These are phyloP conservation scores for Sutorius eximius DNA, from an alignment of 1,284 basidiomycete species.

Conservation along the genomic window DNA sequence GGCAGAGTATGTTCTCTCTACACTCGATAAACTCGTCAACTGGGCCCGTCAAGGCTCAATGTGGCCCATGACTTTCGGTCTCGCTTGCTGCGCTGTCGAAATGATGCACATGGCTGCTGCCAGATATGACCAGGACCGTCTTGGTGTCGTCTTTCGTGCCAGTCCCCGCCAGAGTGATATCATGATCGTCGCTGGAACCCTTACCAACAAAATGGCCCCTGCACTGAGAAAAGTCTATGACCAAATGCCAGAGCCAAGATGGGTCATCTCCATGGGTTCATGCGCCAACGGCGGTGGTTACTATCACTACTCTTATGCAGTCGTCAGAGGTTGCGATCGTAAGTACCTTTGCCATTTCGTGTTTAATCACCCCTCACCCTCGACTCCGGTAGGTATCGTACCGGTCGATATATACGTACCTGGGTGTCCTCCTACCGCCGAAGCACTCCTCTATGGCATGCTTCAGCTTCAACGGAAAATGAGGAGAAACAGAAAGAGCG, in stretches of 20 bases:
- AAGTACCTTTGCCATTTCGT: conserved; percentile 31
- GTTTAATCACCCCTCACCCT: not conserved
- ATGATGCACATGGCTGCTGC: conserved; percentile 99
- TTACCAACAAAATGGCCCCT: conserved; percentile 99
- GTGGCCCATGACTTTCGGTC: conserved; percentile 99
- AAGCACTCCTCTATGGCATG: conserved; percentile 93
- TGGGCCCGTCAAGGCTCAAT: conserved; percentile 98
- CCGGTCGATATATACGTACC: conserved; percentile 98
- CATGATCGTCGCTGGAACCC: conserved; percentile 99
- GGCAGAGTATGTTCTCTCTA: conserved; percentile 93
- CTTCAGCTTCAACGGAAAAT: conserved; percentile 98
- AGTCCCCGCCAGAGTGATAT: conserved; percentile 97
- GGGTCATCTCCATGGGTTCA: conserved; percentile 99
- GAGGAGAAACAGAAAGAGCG: conserved; percentile 85
- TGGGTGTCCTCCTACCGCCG: conserved; percentile 91
- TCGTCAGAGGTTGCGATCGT: conserved; percentile 99
- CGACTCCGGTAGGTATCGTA: conserved; percentile 68
- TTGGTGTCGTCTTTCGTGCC: conserved; percentile 98
- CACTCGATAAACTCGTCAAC: conserved; percentile 95
- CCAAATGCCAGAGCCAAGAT: conserved; percentile 97
- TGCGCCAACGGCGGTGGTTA: conserved; percentile 99
- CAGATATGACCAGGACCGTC: conserved; percentile 97
- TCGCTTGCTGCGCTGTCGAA: conserved; percentile 99
- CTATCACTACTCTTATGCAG: conserved; percentile 98
- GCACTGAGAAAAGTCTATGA: conserved; percentile 94